Base-by-base conservation (phyloP, 176 grass and related monocot genomes). In the Guadua angustifolia region DNA sequence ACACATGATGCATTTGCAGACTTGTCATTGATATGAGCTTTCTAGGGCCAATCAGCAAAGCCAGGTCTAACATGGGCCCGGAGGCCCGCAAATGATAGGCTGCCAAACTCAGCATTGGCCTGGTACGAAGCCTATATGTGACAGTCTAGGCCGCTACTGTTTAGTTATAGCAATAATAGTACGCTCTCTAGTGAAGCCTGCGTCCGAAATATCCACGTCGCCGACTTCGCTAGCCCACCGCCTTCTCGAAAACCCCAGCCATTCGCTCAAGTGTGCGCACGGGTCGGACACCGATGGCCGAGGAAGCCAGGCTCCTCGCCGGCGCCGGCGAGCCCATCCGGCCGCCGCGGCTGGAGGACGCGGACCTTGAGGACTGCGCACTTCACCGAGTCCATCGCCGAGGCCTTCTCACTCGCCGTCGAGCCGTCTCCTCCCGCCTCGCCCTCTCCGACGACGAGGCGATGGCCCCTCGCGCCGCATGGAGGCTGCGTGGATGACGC, bases 301-400 rank as follows among this genome's bases (percentile, higher is more conserved):
- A 69, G 5, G 79, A 83, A 8, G 79, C 50, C 47, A 51, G 32
- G 46, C 74, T 73, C 24, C 24, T 72, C 2, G 14, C 46, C 80
- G 50, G 61, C 25, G 18, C 19, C 1, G 66, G 59, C 24, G 78
- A 68, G 26, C 44, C 50, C 56, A 86, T 94, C 35, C 64, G 32
- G 1, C 91, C 91, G 32, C 91, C 89, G 16, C 76, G 64, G 22
- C 58, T 93, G 38, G 95, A 97, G 71, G 95, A 91, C 32, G 93
- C 95, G 2, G 95, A 87, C 5, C 91, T 95, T 1, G 95, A 98
- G 84, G 91, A 98, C 79, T 93, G 95, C 66, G 93, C 92, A 2
- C 92, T 94, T n/a, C 93, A 9, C 88, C 86, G n/a, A 95, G 18
- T 95, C 93, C 72, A 93, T 98, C 55, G 88, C 90, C 36, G 77